These are phyloP conservation scores for Cephalotrichum gorgonifer DNA, from an alignment of 2,329 filamentous ascomycete species.

Conservation along the genomic window DNA sequence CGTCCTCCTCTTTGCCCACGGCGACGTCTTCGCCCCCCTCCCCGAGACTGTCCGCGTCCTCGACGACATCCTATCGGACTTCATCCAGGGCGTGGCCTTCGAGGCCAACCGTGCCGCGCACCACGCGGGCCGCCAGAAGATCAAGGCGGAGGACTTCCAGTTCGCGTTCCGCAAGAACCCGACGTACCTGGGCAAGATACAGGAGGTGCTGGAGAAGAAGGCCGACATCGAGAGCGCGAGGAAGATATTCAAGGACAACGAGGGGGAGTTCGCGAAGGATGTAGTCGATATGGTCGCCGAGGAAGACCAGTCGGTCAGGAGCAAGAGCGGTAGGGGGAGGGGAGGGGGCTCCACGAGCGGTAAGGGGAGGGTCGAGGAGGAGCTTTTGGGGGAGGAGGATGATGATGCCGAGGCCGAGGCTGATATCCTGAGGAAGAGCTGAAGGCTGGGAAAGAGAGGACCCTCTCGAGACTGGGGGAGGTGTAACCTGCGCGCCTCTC, in stretches of 20 bases:
- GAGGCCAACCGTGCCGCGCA: slow-evolving; percentile 77
- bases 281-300: slow-evolving; percentile 21
- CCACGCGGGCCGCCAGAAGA: slow-evolving; percentile 84
- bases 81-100: slow-evolving; percentile 89
- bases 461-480: too few species aligned
- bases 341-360: slow-evolving; percentile 1
- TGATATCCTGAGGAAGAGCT: slow-evolving; percentile 28
- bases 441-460: too few species aligned
- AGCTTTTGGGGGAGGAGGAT: slow-evolving; percentile 41
- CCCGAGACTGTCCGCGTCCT: slow-evolving; percentile 76
- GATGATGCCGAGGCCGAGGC: slow-evolving; percentile 34
- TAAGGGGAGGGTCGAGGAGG: slow-evolving; percentile 24
- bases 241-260: slow-evolving; percentile 63
- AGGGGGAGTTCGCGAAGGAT: slow-evolving; percentile 46
- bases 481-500: too few species aligned
- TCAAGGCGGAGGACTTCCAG: slow-evolving; percentile 97
- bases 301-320: slow-evolving; percentile 20
- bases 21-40: slow-evolving; percentile 68
- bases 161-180: slow-evolving; percentile 84
- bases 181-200: slow-evolving; percentile 75
- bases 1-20: slow-evolving; percentile 68
- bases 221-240: slow-evolving; percentile 74
- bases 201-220: slow-evolving; percentile 82
- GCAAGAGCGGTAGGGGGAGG: slow-evolving; percentile 4
- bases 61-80: slow-evolving; percentile 94